phyloP scores from a whole-genome alignment of 2,329 filamentous ascomycete genomes.

The Fusarium secorum region DNA sequence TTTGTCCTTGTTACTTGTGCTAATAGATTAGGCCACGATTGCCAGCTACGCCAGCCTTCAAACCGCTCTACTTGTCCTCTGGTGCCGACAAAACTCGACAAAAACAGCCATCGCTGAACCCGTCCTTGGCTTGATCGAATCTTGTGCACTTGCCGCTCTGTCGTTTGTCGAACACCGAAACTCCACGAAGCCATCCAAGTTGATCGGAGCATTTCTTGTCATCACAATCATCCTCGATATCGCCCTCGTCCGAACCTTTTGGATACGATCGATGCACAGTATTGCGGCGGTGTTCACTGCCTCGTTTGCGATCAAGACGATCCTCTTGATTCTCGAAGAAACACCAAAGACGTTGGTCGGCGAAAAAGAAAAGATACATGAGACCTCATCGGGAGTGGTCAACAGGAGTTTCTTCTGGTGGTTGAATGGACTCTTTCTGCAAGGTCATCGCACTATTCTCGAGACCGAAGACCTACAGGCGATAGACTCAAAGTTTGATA shows the following conservation, averaged over 20 bases:
- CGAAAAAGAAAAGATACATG: conserved; percentile 38
- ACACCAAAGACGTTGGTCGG: conserved; percentile 38
- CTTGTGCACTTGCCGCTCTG: conserved; percentile 37
- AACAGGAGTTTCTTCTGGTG: conserved; percentile 50
- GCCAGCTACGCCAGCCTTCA: conserved; percentile 31
- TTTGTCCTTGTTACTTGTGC: accelerated
- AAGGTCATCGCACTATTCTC: conserved; percentile 38
- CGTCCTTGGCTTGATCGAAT: conserved; percentile 40
- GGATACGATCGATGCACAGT: conserved; percentile 41
- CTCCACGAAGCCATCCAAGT: conserved; percentile 44
- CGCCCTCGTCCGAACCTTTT: conserved; percentile 46
- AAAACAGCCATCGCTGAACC: conserved; percentile 43
- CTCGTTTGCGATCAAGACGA: conserved; percentile 39
- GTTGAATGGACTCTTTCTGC: conserved; percentile 45
- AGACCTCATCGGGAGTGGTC: conserved; percentile 46
- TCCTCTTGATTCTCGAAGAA: conserved; percentile 46
- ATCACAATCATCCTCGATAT: conserved; percentile 46
- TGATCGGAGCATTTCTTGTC: conserved; percentile 46
- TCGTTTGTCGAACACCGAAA: conserved; percentile 48
- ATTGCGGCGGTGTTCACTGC: conserved; percentile 43
- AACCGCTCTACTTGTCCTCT: conserved; percentile 40
- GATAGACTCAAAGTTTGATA: conserved; percentile 44
- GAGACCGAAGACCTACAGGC: conserved; percentile 37
- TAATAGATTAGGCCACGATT: conserved; percentile 23
- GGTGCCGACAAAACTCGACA: conserved; percentile 37